Percentiles rank a stretch among this genome's conserved stretches.
phyloP scores from a whole-genome alignment of 2,329 filamentous ascomycete genomes.

The Chaetomium olivaceum region DNA sequence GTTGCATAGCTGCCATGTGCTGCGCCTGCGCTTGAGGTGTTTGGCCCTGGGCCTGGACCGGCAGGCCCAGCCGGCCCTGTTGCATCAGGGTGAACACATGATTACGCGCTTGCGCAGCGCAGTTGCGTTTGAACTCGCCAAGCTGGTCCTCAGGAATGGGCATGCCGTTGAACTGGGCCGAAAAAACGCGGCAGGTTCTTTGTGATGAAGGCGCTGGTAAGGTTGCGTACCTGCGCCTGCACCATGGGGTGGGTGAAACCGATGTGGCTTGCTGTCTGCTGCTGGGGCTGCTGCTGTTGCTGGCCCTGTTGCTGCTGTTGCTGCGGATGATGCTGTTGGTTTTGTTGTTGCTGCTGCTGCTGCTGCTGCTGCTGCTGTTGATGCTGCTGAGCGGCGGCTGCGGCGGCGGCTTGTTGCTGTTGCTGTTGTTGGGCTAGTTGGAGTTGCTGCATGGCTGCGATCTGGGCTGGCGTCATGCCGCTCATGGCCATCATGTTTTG shows the following conservation, averaged over 20 bases:
- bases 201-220: conserved; percentile 39
- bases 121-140: conserved; percentile 48
- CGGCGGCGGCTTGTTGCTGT: conserved; percentile 32
- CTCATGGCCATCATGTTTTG: conserved; percentile 32
- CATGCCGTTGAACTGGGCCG: conserved; percentile 43
- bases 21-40: neutral
- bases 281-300: conserved; percentile 30
- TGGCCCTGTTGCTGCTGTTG: conserved; percentile 38
- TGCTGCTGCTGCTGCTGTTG: conserved; percentile 34
- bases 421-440: conserved; percentile 40
- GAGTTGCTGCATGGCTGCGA: conserved; percentile 42
- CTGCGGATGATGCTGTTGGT: conserved; percentile 33
- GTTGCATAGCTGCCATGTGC: neutral
- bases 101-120: conserved; percentile 43
- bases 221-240: conserved; percentile 26
- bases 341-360: conserved; percentile 33
- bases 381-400: conserved; percentile 32
- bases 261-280: conserved; percentile 29
- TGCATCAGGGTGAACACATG: conserved; percentile 37
- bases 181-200: conserved; percentile 41
- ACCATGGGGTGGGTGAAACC: conserved; percentile 15
- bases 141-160: conserved; percentile 50
- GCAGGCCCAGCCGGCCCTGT: neutral
- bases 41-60: neutral
- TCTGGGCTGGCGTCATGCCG: conserved; percentile 24